Percentiles rank a stretch among this genome's conserved stretches.
These are phyloP conservation scores for Melastoma candidum DNA, from an alignment of 441 rosid genomes.

Conservation along the genomic window DNA sequence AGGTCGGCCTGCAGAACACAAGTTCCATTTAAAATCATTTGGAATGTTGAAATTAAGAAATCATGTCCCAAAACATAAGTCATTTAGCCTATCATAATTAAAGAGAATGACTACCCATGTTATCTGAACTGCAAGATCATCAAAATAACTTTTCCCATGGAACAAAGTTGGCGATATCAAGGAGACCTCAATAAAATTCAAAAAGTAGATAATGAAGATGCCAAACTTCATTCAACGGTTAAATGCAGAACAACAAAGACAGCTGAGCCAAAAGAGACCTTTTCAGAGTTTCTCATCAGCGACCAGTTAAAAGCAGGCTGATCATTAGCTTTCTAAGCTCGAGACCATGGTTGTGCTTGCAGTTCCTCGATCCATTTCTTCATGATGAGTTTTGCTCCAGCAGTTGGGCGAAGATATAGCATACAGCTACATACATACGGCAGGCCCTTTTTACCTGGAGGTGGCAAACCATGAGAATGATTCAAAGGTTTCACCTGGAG, in stretches of 20 bases:
- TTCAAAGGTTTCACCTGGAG: conserved; percentile 66
- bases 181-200: too few species aligned
- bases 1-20: conserved; percentile 54
- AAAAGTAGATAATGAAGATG: too few species aligned
- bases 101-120: too few species aligned
- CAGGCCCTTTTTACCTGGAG: conserved; percentile 64
- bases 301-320: conserved; percentile 97
- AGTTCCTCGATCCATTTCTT: conserved; percentile 87
- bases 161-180: too few species aligned
- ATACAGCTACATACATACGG: conserved; percentile 86
- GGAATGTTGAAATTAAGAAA: too few species aligned
- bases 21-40: background rate
- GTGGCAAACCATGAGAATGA: conserved; percentile 72
- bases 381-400: conserved; percentile 75
- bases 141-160: too few species aligned
- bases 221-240: too few species aligned
- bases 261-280: conserved; percentile 26
- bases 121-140: too few species aligned
- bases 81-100: too few species aligned
- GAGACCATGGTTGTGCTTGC: conserved; percentile 59
- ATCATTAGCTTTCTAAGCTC: conserved; percentile 62
- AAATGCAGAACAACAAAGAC: too few species aligned
- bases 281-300: conserved; percentile 54
- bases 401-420: conserved; percentile 67
- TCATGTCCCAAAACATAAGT: too few species aligned